Percentiles rank a stretch among this genome's conserved stretches.
phyloP scores from a whole-genome alignment of 2,329 filamentous ascomycete genomes.

The Corinectria fuckeliana region DNA sequence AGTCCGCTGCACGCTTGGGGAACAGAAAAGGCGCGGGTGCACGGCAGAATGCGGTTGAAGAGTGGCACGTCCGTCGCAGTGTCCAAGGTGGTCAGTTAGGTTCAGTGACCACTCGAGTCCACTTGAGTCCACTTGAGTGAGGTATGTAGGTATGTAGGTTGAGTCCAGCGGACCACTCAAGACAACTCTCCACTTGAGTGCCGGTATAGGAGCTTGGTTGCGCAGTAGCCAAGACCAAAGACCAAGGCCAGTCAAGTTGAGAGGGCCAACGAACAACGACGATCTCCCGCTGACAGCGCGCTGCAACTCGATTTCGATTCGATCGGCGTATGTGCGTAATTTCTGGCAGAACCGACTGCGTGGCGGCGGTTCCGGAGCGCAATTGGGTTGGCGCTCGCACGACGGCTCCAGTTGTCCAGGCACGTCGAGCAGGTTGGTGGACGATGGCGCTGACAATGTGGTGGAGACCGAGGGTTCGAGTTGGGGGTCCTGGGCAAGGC shows the following conservation, averaged over 20 bases:
- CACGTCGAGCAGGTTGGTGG: not conserved
- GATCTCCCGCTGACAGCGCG: slow-evolving; percentile 36
- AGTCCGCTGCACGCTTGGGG: not conserved
- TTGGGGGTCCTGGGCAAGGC: not conserved
- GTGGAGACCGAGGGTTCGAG: slow-evolving; percentile 7
- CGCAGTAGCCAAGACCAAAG: not conserved
- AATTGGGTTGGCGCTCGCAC: slow-evolving; percentile 13
- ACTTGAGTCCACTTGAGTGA: slow-evolving; percentile 5
- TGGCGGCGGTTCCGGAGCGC: slow-evolving; percentile 10
- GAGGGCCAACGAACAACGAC: slow-evolving; percentile 20
- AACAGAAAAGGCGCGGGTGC: not conserved
- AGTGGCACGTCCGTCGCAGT: not conserved
- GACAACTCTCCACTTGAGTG: not conserved
- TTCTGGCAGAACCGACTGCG: slow-evolving; percentile 8
- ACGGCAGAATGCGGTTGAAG: slow-evolving; percentile 1
- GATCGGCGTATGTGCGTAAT: slow-evolving; percentile 26
- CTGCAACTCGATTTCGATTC: slow-evolving; percentile 27
- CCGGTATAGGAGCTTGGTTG: not conserved
- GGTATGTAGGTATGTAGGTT: no score
- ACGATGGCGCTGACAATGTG: slow-evolving; percentile 10
- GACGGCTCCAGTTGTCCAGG: slow-evolving; percentile 7
- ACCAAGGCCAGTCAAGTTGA: slow-evolving; percentile 2
- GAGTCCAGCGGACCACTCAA: not conserved
- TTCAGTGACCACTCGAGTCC: not conserved
- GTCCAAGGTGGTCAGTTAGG: no score